Evolutionary conservation across 257 asterid genomes (phyloP).

Genomic region (Lycium barbarum): DNA sequence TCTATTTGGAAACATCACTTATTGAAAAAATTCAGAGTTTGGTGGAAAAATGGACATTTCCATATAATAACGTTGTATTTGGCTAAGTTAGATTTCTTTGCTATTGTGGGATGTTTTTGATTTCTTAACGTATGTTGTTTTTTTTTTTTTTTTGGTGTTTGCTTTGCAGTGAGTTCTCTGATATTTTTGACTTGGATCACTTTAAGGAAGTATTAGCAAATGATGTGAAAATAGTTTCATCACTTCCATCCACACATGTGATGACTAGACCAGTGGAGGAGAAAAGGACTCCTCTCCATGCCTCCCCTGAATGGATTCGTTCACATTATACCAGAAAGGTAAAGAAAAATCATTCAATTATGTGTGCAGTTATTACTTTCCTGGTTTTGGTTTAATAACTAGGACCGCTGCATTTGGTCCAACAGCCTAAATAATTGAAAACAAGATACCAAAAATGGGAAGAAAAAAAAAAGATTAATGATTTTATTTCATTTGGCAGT

Average conservation of each 20-base stretch:
- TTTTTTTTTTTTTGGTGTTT: conserved; percentile 31
- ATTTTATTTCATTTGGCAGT: neutral
- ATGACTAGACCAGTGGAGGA: conserved; percentile 89
- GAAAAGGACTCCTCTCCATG: conserved; percentile 77
- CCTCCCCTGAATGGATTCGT: conserved; percentile 82
- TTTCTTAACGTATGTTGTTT: conserved; percentile 24
- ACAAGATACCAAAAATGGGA: neutral
- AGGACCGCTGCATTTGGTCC: conserved; percentile 3
- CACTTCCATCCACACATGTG: conserved; percentile 91
- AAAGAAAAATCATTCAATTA: conserved; percentile 25
- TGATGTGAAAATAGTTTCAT: conserved; percentile 85
- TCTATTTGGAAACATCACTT: neutral
- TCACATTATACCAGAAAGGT: conserved; percentile 68
- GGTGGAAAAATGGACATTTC: neutral
- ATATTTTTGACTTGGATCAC: conserved; percentile 89
- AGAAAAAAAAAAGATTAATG: neutral
- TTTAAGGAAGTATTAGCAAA: conserved; percentile 77
- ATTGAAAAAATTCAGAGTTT: neutral
- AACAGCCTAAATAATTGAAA: conserved; percentile 1
- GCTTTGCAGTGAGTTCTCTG: conserved; percentile 87
- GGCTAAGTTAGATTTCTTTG: neutral
- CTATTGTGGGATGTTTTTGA: conserved; percentile 17
- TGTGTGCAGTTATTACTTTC: neutral
- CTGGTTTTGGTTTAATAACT: neutral
- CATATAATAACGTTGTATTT: neutral